phyloP scores from a whole-genome alignment of 2,329 filamentous ascomycete species.

The Canariomyces notabilis region DNA sequence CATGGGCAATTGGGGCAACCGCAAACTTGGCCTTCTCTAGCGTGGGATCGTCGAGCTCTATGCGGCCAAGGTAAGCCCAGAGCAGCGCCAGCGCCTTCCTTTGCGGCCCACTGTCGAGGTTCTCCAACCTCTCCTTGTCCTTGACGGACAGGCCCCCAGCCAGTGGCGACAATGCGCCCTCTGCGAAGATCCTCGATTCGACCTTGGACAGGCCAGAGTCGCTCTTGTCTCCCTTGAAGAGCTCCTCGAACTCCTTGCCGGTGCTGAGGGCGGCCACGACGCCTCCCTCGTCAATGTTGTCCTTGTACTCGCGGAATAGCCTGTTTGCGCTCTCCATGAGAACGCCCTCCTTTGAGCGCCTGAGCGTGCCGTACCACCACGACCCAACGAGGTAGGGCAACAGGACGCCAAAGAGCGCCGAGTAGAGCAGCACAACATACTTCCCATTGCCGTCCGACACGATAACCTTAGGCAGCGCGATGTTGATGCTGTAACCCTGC shows the following conservation, averaged over 20 bases:
- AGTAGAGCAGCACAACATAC: constrained; percentile 89
- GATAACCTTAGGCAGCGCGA: constrained; percentile 89
- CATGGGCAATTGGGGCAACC: constrained; percentile 78
- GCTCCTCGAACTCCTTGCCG: constrained; percentile 76
- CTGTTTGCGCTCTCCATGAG: constrained; percentile 90
- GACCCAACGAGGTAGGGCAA: constrained; percentile 90
- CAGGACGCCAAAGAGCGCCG: constrained; percentile 78
- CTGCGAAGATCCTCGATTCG: constrained; percentile 71
- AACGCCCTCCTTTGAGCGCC: constrained; percentile 87
- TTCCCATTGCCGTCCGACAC: constrained; percentile 92
- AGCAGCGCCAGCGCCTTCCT: constrained; percentile 84
- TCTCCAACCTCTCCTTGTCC: constrained; percentile 71
- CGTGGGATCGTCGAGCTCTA: constrained; percentile 73
- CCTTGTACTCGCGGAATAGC: constrained; percentile 88
- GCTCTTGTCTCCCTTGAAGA: constrained; percentile 71
- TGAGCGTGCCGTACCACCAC: constrained; percentile 98
- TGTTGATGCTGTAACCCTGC: constrained; percentile 96
- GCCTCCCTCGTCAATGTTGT: constrained; percentile 73
- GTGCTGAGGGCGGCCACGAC: constrained; percentile 77
- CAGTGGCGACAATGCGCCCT: constrained; percentile 47
- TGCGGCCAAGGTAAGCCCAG: constrained; percentile 90
- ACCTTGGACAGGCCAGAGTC: constrained; percentile 78
- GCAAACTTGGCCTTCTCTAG: constrained; percentile 85
- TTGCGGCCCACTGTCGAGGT: constrained; percentile 72
- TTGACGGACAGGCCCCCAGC: constrained; percentile 61